Evolutionary conservation across 1,284 basidiomycete genomes (phyloP), one percentile per base, ranked within the genome.

Genomic region (Boletus smithii): DNA sequence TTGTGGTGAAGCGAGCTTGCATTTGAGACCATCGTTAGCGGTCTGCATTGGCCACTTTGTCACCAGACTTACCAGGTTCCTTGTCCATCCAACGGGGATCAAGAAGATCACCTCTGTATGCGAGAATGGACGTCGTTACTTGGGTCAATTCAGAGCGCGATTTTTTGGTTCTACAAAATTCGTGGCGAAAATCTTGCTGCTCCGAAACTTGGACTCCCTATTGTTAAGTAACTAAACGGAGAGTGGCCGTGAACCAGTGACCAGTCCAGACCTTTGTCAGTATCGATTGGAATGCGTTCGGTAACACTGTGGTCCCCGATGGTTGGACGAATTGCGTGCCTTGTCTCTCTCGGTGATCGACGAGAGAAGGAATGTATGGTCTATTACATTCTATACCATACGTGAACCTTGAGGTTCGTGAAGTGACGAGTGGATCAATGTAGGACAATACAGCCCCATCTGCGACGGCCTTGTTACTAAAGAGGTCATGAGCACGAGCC

Each of bases 401-500:
- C 0, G 71, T 67, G 32, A 61, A 59, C 52, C 61, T 73, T 1
- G 78, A 65, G 8, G 76, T 64, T 9, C 77, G 64, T 0, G 69
- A 67, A 3, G 69, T 66, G 13, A 80, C 77, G 13, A 68, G 68
- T 36, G 73, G 75, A 44, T 79, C 73, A 8, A 79, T 51, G 49
- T 74, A 74, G 53, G 71, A 79, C 2, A 71, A 74, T 8, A 80
- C 65, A 0, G 75, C 77, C 1, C 79, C 79, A 45, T 80, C 75
- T 0, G 78, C 73, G 4, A 80, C 79, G 1, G 77, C 77, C 55
- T 80, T 80, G 48, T 76, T 79, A n/a, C 77, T 79, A 31, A 27
- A 41, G 6, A 40, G 5, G 8, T 2, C 3, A 10, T 55, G 31
- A 65, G 51, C 3, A 23, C 7, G 23, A 4, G n/a, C n/a, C n/a